These are phyloP conservation scores for Claviceps quebecensis DNA, from an alignment of 2,329 filamentous ascomycete genomes.

Conservation along the genomic window DNA sequence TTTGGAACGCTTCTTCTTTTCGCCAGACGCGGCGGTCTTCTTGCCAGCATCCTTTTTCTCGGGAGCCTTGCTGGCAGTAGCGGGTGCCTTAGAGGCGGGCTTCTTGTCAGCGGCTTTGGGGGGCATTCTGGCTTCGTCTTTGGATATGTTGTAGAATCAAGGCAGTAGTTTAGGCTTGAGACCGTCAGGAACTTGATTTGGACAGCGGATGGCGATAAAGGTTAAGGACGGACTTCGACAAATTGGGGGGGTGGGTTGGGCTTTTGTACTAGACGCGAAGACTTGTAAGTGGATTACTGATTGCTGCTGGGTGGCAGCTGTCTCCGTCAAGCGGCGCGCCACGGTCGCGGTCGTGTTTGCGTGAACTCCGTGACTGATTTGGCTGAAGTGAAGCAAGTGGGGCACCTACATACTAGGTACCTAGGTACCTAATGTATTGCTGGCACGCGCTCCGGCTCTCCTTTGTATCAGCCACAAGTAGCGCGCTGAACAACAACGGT, in stretches of 20 bases:
- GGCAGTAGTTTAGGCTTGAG: conserved; percentile 3
- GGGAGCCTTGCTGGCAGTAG: conserved; percentile 50
- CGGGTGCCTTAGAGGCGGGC: conserved; percentile 93
- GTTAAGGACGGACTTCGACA: conserved; percentile 32
- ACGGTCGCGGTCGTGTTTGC: conserved; percentile 8
- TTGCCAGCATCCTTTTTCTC: conserved; percentile 99
- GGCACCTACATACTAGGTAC: too few species aligned
- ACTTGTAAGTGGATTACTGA: conserved; percentile 41
- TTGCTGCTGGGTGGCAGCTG: conserved; percentile 21
- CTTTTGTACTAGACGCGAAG: conserved; percentile 48
- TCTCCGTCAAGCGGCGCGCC: conserved; percentile 5
- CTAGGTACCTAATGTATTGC: too few species aligned
- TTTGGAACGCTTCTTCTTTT: conserved; percentile 99
- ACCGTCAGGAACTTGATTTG: conserved; percentile 15
- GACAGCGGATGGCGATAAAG: conserved; percentile 23
- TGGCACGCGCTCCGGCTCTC: background rate
- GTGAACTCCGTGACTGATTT: conserved; percentile 4
- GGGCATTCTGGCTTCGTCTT: conserved; percentile 57
- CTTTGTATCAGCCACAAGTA: background rate
- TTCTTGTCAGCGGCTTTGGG: conserved; percentile 98
- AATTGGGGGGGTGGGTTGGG: conserved; percentile 36
- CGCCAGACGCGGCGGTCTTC: conserved; percentile 92
- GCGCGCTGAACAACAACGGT: too few species aligned
- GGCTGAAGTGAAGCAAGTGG: background rate
- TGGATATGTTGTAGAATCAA: conserved; percentile 7